Evolutionary conservation across 495 filamentous ascomycete species (phyloP), one percentile per base, ranked within the genome.

Genomic region (Entonaema liquescens): DNA sequence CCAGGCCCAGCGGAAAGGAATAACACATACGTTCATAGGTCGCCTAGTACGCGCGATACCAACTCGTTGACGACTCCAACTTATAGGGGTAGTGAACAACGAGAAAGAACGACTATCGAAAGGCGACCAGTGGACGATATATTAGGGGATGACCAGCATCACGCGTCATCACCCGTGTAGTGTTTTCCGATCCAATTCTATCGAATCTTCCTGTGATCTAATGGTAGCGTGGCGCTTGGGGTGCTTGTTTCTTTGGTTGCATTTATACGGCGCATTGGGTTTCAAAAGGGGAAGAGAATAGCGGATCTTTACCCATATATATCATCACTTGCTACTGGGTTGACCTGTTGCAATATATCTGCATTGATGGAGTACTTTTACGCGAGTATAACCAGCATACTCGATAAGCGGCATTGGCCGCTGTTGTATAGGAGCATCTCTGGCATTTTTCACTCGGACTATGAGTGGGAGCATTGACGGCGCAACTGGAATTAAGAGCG

Each of bases 181-280:
- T 9, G 6, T 36, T 59, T 28, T 36, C 36, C 38, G 35, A 28
- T 19, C 52, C 33, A 47, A 8, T 17, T 29, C 12, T 53, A 36
- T 68, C 47, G 53, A 54, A 56, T 60, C 36, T 60, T 67, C 57
- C 60, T 71, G 33, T 65, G 61, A 62, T 71, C 52, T 68, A 56
- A 71, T 57, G 67, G 40, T 9, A 77, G 75, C 75, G 70, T 33
- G 75, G 75, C 75, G 75, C 73, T 69, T 70, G 44, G 64, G 68
- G 40, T 69, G 29, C 28, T 36, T 71, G 68, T 50, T 50, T 55
- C 35, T 66, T 69, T 19, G 68, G 50, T 21, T 55, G 64, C 75
- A 77, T 77, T 65, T 65, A 28, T 29, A 59, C 49, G 73, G 75
- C 66, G 72, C 68, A 71, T 60, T 55, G 63, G 28, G 58, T 42